These are phyloP conservation scores for Kalaharituber pfeilii DNA, from an alignment of 2,329 filamentous ascomycete genomes.

Conservation along the genomic window DNA sequence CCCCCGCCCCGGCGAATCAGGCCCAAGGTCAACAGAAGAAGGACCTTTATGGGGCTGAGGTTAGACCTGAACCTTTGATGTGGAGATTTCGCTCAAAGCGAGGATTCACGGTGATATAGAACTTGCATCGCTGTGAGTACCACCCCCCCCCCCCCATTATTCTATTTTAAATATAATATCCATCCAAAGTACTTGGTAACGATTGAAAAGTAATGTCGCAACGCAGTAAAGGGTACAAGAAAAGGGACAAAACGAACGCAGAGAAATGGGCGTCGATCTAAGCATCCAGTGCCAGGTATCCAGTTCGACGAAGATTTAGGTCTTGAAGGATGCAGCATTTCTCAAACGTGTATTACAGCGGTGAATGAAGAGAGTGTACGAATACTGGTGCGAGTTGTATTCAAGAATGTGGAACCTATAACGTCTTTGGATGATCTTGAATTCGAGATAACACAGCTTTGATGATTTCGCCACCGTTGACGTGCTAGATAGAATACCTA, in stretches of 20 bases:
- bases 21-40: conserved; percentile 34
- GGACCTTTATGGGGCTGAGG: conserved; percentile 52
- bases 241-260: not conserved
- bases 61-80: conserved; percentile 63
- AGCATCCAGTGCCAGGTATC: not conserved
- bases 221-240: not conserved
- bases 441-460: not conserved
- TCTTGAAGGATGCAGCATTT: not conserved
- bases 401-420: not conserved
- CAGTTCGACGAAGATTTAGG: not conserved
- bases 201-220: not conserved
- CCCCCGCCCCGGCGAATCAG: conserved; percentile 23
- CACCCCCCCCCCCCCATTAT: not conserved
- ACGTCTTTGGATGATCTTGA: not conserved
- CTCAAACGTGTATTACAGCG: not conserved
- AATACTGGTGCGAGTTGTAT: not conserved
- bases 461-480: too few species aligned
- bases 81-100: conserved; percentile 73
- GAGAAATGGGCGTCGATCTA: not conserved
- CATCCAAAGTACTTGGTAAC: not conserved
- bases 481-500: not conserved
- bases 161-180: not conserved
- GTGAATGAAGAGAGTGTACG: not conserved
- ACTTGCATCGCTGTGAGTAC: conserved; percentile 54
- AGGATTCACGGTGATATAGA: conserved; percentile 73